Conservation (phyloP, 805 yeast genomes). For the Candida koratica region DNA sequence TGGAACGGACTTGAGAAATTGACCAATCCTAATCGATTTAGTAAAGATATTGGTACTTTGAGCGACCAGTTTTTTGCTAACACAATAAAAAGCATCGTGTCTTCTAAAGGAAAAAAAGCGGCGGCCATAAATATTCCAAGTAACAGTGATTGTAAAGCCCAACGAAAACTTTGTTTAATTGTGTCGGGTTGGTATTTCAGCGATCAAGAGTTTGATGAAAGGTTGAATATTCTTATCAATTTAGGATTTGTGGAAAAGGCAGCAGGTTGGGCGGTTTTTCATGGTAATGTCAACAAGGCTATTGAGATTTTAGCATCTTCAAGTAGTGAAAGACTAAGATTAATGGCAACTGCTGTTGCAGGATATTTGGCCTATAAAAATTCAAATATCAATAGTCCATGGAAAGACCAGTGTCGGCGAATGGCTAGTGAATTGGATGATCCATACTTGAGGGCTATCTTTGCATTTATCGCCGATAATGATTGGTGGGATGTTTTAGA, state of each 20-base stretch:
- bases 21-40: slow-evolving; percentile 45
- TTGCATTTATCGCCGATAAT: slow-evolving; percentile 89
- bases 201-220: slow-evolving; percentile 67
- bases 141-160: slow-evolving; percentile 51
- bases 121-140: slow-evolving; percentile 44
- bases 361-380: slow-evolving; percentile 73
- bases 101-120: slow-evolving; percentile 45
- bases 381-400: slow-evolving; percentile 60
- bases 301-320: slow-evolving; percentile 75
- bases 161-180: slow-evolving; percentile 72
- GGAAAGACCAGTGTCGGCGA: slow-evolving; percentile 90
- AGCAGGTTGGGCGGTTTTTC: slow-evolving; percentile 97
- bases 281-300: slow-evolving; percentile 80
- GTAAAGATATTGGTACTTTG: slow-evolving; percentile 19
- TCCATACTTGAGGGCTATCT: slow-evolving; percentile 86
- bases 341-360: slow-evolving; percentile 91
- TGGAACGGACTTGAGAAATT: slow-evolving; percentile 72
- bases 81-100: slow-evolving; percentile 51
- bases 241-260: slow-evolving; percentile 76
- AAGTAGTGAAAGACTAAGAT: slow-evolving; percentile 60
- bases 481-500: slow-evolving; percentile 96
- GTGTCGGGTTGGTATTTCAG: slow-evolving; percentile 91
- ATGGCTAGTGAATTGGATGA: slow-evolving; percentile 85
- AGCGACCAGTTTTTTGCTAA: slow-evolving; percentile 42
- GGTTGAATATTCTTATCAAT: slow-evolving; percentile 52